Base-by-base conservation (phyloP, 148 eudicot species). In the Amaranthus palmeri region DNA sequence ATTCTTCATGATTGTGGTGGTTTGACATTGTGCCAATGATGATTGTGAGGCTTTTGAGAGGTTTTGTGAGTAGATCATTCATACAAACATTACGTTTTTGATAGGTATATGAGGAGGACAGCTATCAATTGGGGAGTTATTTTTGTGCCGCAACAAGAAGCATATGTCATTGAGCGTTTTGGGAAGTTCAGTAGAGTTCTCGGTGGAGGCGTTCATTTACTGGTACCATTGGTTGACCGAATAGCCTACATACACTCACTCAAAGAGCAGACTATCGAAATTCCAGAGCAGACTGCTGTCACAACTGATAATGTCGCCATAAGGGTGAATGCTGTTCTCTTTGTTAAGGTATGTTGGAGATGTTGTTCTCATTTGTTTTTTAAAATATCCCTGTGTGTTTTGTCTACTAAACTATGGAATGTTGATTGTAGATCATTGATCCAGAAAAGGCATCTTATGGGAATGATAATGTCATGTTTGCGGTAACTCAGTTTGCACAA, bases 221-320 rank as follows among this genome's bases (percentile, higher is more conserved):
- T 95, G 83, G 68, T 91, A 46, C 99, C 99, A 2, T 25, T 95
- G 54, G 91, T 92, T 7, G 99, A 95, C 61, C 78, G 67, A 69
- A 91, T 89, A 10, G 90, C 99, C 0, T 95, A 95, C 65, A 85
- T 83, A 52, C 99, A 95, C 75, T 89, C 99, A 2, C 77, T 95
- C 10, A 95, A 95, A 80, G 99, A 95, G 67, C 91, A 90, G 72
- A 88, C 91, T 0, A 92, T 92, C 67, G 92, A 82, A 3, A 90
- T 95, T 54, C 90, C 99, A 0, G 81, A 92, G 76, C 99, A 92
- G 70, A 80, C 92, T 57, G 99, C 97, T 18, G 92, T 95, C 62
- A 95, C 97, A 3, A 89, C 88, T 65, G 99, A 92, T 78, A 91
- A 91, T 82, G 99, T 95, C 75, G 82, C 86, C 85, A 86, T 95